Percentiles rank a stretch among this genome's conserved stretches.
phyloP scores from a whole-genome alignment of 257 asterid species.

The Solanum sitiens region DNA sequence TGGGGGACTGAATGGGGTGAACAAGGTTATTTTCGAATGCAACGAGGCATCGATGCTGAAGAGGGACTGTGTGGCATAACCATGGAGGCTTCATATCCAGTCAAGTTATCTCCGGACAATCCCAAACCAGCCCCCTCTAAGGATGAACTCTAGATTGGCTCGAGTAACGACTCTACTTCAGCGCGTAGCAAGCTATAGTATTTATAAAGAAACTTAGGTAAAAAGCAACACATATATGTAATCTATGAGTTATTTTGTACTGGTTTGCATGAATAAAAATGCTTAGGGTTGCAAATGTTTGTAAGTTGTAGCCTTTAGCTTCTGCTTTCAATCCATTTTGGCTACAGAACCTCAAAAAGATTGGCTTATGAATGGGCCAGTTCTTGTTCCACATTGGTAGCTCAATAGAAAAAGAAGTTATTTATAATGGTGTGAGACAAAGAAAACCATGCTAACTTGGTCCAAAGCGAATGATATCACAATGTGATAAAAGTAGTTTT shows the following conservation, averaged over 20 bases:
- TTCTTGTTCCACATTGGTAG: neutral
- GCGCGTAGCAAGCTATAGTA: neutral
- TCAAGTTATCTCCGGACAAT: constrained; percentile 42
- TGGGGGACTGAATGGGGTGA: constrained; percentile 78
- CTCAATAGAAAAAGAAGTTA: neutral
- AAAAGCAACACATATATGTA: neutral
- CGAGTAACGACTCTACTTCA: neutral
- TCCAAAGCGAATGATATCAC: neutral
- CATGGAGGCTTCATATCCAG: constrained; percentile 64
- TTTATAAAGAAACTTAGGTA: neutral
- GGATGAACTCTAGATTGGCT: constrained; percentile 48
- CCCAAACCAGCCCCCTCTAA: constrained; percentile 28
- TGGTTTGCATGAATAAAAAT: constrained; percentile 15
- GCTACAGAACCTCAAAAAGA: neutral
- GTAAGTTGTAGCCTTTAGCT: neutral
- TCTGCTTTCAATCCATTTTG: neutral
- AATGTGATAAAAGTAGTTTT: fast-evolving
- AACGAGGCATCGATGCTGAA: constrained; percentile 27
- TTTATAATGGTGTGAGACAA: neutral
- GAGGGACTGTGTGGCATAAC: constrained; percentile 73
- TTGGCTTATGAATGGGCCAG: neutral
- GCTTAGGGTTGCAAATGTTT: neutral
- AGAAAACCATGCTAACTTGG: fast-evolving
- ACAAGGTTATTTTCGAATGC: constrained; percentile 50
- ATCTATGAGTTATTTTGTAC: neutral